Conservation (phyloP, 352 stramenopile species). For the Phytophthora ramorum region DNA sequence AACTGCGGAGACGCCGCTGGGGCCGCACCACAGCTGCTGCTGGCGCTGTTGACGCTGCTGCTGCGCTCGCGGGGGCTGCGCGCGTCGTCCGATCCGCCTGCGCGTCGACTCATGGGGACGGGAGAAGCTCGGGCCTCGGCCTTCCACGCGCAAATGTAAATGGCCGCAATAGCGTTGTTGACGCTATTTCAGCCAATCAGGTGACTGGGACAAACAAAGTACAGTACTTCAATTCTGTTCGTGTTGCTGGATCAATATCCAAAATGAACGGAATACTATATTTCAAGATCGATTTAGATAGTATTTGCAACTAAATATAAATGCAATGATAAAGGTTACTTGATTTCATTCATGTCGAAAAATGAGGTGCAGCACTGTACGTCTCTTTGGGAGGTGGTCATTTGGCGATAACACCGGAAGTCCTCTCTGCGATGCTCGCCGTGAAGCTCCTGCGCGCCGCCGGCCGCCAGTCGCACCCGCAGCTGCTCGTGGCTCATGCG, state of each 20-base stretch:
- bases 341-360: background rate
- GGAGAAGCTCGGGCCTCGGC: conserved; percentile 19
- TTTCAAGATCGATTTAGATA: no score
- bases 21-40: conserved; percentile 8
- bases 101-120: conserved; percentile 40
- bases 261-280: background rate
- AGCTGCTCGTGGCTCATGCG: conserved; percentile 11
- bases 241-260: background rate
- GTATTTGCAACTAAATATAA: no score
- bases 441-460: conserved; percentile 27
- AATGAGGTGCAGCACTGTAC: background rate
- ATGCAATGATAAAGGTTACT: background rate
- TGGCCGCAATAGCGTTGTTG: conserved; percentile 3
- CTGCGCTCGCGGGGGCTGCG: conserved; percentile 36
- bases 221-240: background rate
- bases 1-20: conserved; percentile 48
- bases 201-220: background rate
- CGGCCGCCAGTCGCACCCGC: conserved; percentile 23
- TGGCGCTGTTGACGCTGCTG: conserved; percentile 30
- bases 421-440: conserved; percentile 29
- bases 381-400: background rate
- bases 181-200: conserved; percentile 4
- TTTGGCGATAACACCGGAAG: background rate
- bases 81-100: conserved; percentile 23
- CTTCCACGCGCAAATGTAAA: conserved; percentile 39